Evolutionary conservation across 2,329 filamentous ascomycete genomes (phyloP), one percentile per base, ranked within the genome.

Genomic region (Colletotrichum plurivorum): DNA sequence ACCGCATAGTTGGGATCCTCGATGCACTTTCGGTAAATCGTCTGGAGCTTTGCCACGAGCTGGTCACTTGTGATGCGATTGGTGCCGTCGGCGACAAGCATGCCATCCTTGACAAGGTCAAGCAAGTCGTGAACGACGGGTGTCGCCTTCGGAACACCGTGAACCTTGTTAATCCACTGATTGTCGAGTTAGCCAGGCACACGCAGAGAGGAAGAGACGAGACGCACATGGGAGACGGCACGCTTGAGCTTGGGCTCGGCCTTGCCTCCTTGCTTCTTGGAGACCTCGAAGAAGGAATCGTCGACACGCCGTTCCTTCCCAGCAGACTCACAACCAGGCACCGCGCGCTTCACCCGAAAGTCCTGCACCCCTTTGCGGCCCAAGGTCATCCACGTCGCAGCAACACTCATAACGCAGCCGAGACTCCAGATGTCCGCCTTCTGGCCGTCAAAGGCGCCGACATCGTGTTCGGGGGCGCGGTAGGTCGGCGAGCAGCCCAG

Each of bases 351-450:
- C 10, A 10, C 39, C 1, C 51, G 25, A 41, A 54, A 62, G 0
- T 0, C 25, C 0, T 31, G 36, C 16, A 62, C 59, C 0, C 59
- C 59, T 3, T 61, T 66, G n/a, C 27, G 16, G 1, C 55, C 63
- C 3, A 66, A 18, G 1, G 36, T 53, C 55, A 66, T 66, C 46
- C 63, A 62, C n/a, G 59, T 61, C 15, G 63, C 63, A 0, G 63
- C 55, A 15, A 61, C 55, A n/a, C 63, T 66, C 63, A 61, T 60
- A 6, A 66, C 63, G 16, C 63, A 66, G 7, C 63, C 63, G 0
- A 66, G 56, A 6, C 55, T 60, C 55, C 63, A 66, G 0, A 66
- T 61, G 0, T 66, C 63, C 13, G 55, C 48, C 41, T 46, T n/a
- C 25, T 53, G 63, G 22, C 63, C 63, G 20, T 66, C 22, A 1